Evolutionary conservation across 2,329 filamentous ascomycete genomes (phyloP), one percentile per base, ranked within the genome.

Genomic region (Ophiostoma pallidulum): DNA sequence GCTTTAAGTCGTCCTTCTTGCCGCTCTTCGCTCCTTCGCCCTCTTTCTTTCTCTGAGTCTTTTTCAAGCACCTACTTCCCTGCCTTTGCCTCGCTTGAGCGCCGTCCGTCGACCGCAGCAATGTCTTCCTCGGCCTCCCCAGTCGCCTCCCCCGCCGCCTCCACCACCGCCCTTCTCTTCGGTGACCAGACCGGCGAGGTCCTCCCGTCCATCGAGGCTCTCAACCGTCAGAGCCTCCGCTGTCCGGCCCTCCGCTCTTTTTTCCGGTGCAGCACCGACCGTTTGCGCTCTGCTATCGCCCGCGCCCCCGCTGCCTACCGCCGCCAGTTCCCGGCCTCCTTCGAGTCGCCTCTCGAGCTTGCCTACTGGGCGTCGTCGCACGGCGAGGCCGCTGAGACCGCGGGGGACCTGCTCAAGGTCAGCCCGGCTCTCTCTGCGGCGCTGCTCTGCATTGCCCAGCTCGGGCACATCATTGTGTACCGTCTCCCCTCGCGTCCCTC

Each of bases 261-360:
- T 13, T 40, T 48, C 10, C 28, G 29, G 12, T 19, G 14, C 8
- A 29, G 33, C n/a, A 44, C 41, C 29, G 46, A 44, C 41, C 20
- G 35, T 12, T 41, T 48, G n/a, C 40, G 46, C 8, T n/a, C 46
- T 2, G 41, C 41, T n/a, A 33, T 48, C 16, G 46, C 46, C 12
- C 26, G 41, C 4, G 35, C 41, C 9, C 46, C 46, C 10, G 46
- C 46, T 2, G 35, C 35, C 13, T 42, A 44, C 35, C 46, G 46
- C n/a, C 46, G 46, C 41, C 41, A 38, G 13, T 38, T 42, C 28
- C 46, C 40, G 33, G 29, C 40, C 12, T 48, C 46, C 10, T 48
- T 48, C 14, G 40, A 43, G 28, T 33, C 46, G 22, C 46, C 46
- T 9, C 35, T 48, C 7, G 46, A 48, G 35, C 46, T 48, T 6